Conservation (phyloP, 2,329 filamentous ascomycete species). For the Zasmidium citrigriseum region DNA sequence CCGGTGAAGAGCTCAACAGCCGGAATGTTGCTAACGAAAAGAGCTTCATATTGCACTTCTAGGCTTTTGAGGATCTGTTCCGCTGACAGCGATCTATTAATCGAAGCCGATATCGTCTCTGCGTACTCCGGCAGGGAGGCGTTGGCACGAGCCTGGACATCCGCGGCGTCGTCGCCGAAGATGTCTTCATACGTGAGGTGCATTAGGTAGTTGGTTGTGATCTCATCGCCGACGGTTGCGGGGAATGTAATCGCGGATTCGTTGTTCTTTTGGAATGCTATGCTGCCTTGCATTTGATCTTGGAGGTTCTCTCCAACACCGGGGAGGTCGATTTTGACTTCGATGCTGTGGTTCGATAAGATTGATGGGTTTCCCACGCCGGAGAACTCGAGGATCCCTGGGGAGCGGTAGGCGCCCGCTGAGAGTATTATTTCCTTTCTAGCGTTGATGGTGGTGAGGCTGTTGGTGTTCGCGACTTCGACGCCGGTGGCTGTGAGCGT, state of each 20-base stretch:
- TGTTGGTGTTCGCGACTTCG: conserved; percentile 41
- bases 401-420: conserved; percentile 53
- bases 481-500: conserved; percentile 55
- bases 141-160: conserved; percentile 1
- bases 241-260: conserved; percentile 15
- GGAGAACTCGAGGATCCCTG: conserved; percentile 59
- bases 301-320: conserved; percentile 33
- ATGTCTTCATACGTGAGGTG: conserved; percentile 19
- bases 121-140: conserved; percentile 9
- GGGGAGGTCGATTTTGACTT: conserved; percentile 31
- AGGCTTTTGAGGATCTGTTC: conserved; percentile 15
- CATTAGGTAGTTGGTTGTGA: conserved; percentile 14
- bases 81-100: conserved; percentile 12
- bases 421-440: conserved; percentile 35
- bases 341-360: conserved; percentile 41
- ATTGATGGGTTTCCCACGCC: conserved; percentile 56
- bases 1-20: conserved; percentile 15
- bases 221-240: conserved; percentile 10
- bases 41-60: conserved; percentile 11
- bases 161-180: conserved; percentile 8
- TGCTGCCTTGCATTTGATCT: conserved; percentile 26
- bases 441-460: conserved; percentile 39
- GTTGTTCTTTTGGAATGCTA: conserved; percentile 6
- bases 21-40: conserved; percentile 13
- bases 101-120: conserved; percentile 2